Conservation (phyloP, 2,329 filamentous ascomycete species). For the Drechslerella stenobrocha region DNA sequence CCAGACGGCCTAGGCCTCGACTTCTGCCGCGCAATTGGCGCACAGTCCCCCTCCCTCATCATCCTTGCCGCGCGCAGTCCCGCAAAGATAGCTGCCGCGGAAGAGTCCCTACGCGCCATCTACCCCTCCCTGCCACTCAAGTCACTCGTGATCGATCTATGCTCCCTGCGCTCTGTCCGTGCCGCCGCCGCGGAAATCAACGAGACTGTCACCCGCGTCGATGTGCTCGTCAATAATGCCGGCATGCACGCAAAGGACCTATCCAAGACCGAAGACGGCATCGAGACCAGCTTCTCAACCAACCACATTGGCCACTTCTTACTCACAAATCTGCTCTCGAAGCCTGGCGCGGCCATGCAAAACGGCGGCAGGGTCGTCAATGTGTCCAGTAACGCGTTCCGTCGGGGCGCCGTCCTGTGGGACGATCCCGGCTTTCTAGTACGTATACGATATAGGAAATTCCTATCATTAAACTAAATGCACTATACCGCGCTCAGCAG, state of each 20-base stretch:
- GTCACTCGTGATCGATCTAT: slow-evolving; percentile 56
- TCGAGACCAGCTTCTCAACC: slow-evolving; percentile 55
- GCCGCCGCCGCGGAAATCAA: slow-evolving; percentile 56
- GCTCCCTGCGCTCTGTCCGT: slow-evolving; percentile 57
- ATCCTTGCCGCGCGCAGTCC: slow-evolving; percentile 59
- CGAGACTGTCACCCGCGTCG: slow-evolving; percentile 54
- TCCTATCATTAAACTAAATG: too few relatives aligned
- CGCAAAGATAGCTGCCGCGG: slow-evolving; percentile 56
- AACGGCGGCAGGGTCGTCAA: slow-evolving; percentile 56
- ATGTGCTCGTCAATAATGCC: slow-evolving; percentile 58
- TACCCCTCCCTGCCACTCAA: slow-evolving; percentile 55
- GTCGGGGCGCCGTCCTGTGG: slow-evolving; percentile 57
- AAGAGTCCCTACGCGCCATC: slow-evolving; percentile 54
- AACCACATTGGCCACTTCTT: slow-evolving; percentile 57
- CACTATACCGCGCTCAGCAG: too few relatives aligned
- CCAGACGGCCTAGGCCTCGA: slow-evolving; percentile 56
- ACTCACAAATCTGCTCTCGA: slow-evolving; percentile 56
- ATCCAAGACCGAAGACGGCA: slow-evolving; percentile 55
- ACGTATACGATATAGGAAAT: too few relatives aligned
- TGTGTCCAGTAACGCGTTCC: slow-evolving; percentile 58
- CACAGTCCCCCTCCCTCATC: slow-evolving; percentile 57
- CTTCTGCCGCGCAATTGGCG: slow-evolving; percentile 56
- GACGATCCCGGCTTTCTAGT: slow-evolving; percentile 59
- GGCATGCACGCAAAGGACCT: slow-evolving; percentile 54
- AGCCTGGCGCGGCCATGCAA: slow-evolving; percentile 50